Base-by-base conservation (phyloP, 495 filamentous ascomycete genomes). In the Collariella sp. region DNA sequence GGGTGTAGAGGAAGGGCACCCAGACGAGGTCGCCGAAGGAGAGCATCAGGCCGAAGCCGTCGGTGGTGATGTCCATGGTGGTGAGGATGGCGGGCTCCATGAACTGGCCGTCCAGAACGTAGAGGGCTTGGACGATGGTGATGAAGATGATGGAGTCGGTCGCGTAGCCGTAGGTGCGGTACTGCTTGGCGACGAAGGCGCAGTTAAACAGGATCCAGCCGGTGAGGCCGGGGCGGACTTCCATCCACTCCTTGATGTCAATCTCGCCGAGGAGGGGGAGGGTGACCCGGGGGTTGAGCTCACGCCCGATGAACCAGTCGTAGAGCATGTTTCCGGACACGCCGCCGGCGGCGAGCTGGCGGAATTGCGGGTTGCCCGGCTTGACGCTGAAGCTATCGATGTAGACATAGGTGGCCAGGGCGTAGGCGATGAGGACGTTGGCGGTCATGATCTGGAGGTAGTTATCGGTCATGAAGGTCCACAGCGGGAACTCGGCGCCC, bases 21-120 rank as follows among this genome's bases (percentile, higher is more conserved):
- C 93, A 97, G 60, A 84, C 87, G 4, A 96, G 76, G 62, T 97
- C 93, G 33, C 91, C 93, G 59, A 96, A 97, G 2, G 87, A 76
- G n/a, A 98, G 73, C 93, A 98, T 98, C 68, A 86, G 89, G 42
- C 93, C 94, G 61, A 97, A 96, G 13, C 93, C 94, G 62, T 98
- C 93, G 62, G 83, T 87, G 52, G 84, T 95, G 64, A 97, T 86
- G 68, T 98, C 94, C 71, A 98, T 96, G 10, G 89, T 96, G 2
- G 94, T 97, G 61, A 98, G 76, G 56, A 98, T 84, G 1, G 91
- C 85, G 0, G 89, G 79, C 67, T 98, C 93, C 82, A 91, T 91
- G 72, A 83, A 89, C n/a, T 88, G 78, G 0, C 80, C 78, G 67
- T 98, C 94, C 47, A 96, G 72, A 3, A 91, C 82, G 66, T 97